Evolutionary conservation across 2,329 filamentous ascomycete genomes (phyloP), one percentile per base, ranked within the genome.

Genomic region (Leptographium procerum): DNA sequence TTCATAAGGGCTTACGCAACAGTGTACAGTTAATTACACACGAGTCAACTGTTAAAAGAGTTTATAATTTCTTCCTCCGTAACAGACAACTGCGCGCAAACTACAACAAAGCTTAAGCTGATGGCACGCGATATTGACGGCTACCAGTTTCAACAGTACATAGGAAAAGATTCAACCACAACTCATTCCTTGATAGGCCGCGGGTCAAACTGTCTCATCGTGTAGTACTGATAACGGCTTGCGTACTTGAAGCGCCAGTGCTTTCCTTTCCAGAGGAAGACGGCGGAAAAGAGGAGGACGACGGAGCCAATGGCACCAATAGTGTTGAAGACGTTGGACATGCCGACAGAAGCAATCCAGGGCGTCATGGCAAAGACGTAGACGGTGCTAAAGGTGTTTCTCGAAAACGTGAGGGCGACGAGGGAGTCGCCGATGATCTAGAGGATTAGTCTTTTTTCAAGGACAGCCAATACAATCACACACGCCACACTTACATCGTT

Each of bases 201-300:
- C 10, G 56, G 58, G 7, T 59, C 55, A 22, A 61, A 61, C 45
- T 61, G 60, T 9, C 60, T 22, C 9, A 34, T 10, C 0, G 55
- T 50, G 58, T 47, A 61, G 24, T 60, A 40, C 31, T 56, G 48
- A 50, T 60, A 61, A 1, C 48, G 51, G 11, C 31, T 22, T 11
- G 60, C 60, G 4, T 14, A 51, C 5, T 14, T 31, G 52, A 40
- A 55, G 26, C 60, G 60, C 56, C 55, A 61, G 1, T 48, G 8
- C 31, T 61, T 61, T 8, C 60, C 60, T 24, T 58, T 56, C 58
- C 58, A 60, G 40, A 61, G 57, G n/a, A 61, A 61, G 16, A 61
- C 60, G 28, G 50, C 52, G 14, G 56, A 10, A 52, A 58, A 57
- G 22, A 61, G 52, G n/a, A 61, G 51, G 2, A 61, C 48, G 9